These are phyloP conservation scores for Saccharum spontaneum DNA, from an alignment of 176 grass and related monocot genomes.

Conservation along the genomic window DNA sequence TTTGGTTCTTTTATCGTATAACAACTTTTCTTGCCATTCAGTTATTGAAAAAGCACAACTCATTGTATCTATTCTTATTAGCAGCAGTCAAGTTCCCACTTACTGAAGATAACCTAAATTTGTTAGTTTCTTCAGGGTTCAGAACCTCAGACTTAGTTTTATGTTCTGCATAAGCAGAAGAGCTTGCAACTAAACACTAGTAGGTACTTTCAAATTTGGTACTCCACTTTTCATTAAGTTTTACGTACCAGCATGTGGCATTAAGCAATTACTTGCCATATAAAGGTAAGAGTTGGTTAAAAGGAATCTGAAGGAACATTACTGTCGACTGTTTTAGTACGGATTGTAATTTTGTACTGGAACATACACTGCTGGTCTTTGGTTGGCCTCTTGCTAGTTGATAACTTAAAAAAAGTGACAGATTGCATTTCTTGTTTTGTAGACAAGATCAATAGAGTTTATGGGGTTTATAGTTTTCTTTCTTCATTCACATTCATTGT, in stretches of 20 bases:
- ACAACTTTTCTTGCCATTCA: conserved; percentile 3
- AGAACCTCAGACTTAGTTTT: conserved; percentile 2
- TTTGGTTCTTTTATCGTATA: conserved; percentile 6
- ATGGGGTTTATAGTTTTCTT: conserved; percentile 13
- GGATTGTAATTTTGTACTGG: neutral
- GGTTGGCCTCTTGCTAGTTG: conserved; percentile 9
- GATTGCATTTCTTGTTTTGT: neutral
- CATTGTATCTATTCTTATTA: neutral
- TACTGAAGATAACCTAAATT: neutral
- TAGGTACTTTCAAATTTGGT: neutral
- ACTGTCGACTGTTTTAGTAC: neutral
- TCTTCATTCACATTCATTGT: conserved; percentile 4
- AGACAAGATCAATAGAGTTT: neutral
- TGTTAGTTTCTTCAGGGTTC: neutral
- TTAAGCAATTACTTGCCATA: conserved; percentile 11
- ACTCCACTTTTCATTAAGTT: conserved; percentile 18
- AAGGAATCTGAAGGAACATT: conserved; percentile 6
- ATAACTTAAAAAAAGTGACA: neutral
- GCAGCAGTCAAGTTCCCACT: neutral
- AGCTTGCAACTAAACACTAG: conserved; percentile 16
- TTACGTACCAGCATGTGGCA: neutral
- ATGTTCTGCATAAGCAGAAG: conserved; percentile 13
- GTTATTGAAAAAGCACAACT: neutral
- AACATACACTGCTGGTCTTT: conserved; percentile 7
- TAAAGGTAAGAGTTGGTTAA: neutral